Evolutionary conservation across 2,329 filamentous ascomycete genomes (phyloP).

Genomic region (Penicillium capsulatum): DNA sequence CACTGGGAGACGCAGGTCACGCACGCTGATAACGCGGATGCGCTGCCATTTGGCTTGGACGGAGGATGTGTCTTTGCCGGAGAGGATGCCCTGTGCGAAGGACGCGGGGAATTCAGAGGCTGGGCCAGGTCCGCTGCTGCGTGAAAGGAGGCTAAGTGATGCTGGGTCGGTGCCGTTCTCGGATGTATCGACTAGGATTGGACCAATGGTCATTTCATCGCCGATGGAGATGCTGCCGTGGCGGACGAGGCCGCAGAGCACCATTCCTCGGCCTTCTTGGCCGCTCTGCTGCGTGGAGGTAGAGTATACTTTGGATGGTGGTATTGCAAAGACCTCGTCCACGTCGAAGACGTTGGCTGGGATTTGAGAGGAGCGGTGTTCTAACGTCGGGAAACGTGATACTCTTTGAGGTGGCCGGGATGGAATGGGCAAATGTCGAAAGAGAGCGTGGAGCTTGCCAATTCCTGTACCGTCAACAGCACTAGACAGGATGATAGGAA

Average conservation of each 20-base stretch:
- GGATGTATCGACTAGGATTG: constrained; percentile 54
- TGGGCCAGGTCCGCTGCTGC: constrained; percentile 29
- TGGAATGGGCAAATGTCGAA: constrained; percentile 71
- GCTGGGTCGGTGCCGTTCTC: constrained; percentile 46
- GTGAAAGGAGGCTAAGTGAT: constrained; percentile 21
- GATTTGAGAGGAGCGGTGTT: constrained; percentile 40
- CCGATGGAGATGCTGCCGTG: constrained; percentile 74
- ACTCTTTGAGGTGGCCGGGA: constrained; percentile 30
- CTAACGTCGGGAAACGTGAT: constrained; percentile 15
- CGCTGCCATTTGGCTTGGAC: constrained; percentile 70
- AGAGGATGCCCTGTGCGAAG: constrained; percentile 25
- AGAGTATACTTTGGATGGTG: constrained; percentile 56
- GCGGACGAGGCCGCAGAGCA: constrained; percentile 80
- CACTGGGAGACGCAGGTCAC: constrained; percentile 81
- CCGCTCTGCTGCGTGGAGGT: constrained; percentile 38
- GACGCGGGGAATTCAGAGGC: constrained; percentile 35
- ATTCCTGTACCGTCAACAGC: constrained; percentile 81
- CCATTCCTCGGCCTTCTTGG: constrained; percentile 55
- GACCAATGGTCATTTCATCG: constrained; percentile 73
- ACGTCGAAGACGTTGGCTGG: constrained; percentile 74
- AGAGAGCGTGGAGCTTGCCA: constrained; percentile 72
- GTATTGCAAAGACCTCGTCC: constrained; percentile 80
- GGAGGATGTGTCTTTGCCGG: constrained; percentile 48
- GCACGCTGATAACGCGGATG: constrained; percentile 77
- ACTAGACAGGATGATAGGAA: constrained; percentile 86